Conservation (phyloP, 768 basidiomycete species). For the Tricholoma sp. region DNA sequence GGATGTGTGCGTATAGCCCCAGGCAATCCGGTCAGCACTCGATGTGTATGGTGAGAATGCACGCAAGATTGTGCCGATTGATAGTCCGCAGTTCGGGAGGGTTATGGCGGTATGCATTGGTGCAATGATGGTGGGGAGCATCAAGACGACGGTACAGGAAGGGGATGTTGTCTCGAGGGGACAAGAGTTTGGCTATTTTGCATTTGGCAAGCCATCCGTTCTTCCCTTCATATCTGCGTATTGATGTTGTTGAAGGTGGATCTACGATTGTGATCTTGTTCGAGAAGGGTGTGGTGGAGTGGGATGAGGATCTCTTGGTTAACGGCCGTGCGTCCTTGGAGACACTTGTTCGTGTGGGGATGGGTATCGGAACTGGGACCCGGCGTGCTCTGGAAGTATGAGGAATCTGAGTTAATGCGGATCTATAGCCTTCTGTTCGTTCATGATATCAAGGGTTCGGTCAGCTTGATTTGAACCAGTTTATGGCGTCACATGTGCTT, state of each 20-base stretch:
- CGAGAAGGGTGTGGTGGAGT: conserved; percentile 77
- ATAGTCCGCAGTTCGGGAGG: conserved; percentile 82
- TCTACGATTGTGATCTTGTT: conserved; percentile 91
- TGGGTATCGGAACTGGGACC: conserved; percentile 61
- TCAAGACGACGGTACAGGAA: conserved; percentile 80
- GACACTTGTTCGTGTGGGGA: conserved; percentile 84
- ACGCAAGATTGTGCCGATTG: conserved; percentile 88
- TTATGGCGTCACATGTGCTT: too few species aligned
- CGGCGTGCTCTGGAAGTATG: not conserved
- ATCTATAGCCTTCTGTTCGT: not conserved
- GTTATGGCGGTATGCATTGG: conserved; percentile 92
- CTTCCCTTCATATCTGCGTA: not conserved
- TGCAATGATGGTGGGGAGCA: conserved; percentile 95
- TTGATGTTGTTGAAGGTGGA: conserved; percentile 50
- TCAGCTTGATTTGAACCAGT: not conserved
- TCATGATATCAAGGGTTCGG: not conserved
- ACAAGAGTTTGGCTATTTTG: conserved; percentile 92
- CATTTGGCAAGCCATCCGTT: conserved; percentile 66
- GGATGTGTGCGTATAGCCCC: conserved; percentile 47
- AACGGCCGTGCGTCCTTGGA: conserved; percentile 87
- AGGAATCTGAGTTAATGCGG: not conserved
- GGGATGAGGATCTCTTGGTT: conserved; percentile 87
- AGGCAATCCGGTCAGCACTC: conserved; percentile 86
- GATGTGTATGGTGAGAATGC: conserved; percentile 96
- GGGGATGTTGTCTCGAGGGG: conserved; percentile 78